Percentiles rank a stretch among this genome's conserved stretches.
phyloP scores from a whole-genome alignment of 129 eudicot genomes.

The Flaveria robusta region DNA sequence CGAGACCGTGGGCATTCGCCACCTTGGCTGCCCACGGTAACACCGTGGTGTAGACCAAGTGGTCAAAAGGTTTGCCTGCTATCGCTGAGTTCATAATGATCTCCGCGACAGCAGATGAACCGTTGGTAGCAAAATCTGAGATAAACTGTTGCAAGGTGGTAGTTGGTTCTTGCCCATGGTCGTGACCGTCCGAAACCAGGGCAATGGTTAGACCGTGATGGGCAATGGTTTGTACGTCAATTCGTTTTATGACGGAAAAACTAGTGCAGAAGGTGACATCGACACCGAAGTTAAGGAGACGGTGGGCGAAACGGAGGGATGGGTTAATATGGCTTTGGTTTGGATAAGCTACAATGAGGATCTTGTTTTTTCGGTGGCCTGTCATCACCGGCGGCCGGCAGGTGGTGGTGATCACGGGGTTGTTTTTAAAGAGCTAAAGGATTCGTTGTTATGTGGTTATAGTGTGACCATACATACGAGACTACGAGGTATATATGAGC shows the following conservation, averaged over 20 bases:
- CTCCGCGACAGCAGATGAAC: slow-evolving; percentile 10
- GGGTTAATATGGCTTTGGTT: slow-evolving; percentile 52
- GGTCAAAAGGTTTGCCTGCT: slow-evolving; percentile 29
- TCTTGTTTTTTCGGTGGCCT: not conserved
- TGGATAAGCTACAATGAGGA: slow-evolving; percentile 36
- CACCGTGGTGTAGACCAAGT: slow-evolving; percentile 43
- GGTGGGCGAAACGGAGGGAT: slow-evolving; percentile 40
- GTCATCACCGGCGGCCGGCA: not conserved
- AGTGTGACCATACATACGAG: too few relatives aligned
- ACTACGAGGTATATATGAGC: too few relatives aligned
- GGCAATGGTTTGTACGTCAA: not conserved
- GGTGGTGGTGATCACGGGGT: not conserved
- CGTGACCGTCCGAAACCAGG: slow-evolving; percentile 24
- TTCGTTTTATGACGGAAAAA: not conserved
- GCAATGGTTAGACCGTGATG: slow-evolving; percentile 17
- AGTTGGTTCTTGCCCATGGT: slow-evolving; percentile 12
- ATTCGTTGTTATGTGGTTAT: not conserved
- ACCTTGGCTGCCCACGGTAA: slow-evolving; percentile 52
- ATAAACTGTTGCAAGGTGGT: slow-evolving; percentile 22
- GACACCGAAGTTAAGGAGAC: slow-evolving; percentile 31
- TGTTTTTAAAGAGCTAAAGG: too few relatives aligned
- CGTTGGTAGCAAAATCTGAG: slow-evolving; percentile 21
- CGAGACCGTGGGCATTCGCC: slow-evolving; percentile 36
- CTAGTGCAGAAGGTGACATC: slow-evolving; percentile 38
- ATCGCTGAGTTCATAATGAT: slow-evolving; percentile 3